Percentiles rank a stretch among this genome's conserved stretches.
phyloP scores from a whole-genome alignment of 768 basidiomycete genomes.

The Termitomyces sp. region DNA sequence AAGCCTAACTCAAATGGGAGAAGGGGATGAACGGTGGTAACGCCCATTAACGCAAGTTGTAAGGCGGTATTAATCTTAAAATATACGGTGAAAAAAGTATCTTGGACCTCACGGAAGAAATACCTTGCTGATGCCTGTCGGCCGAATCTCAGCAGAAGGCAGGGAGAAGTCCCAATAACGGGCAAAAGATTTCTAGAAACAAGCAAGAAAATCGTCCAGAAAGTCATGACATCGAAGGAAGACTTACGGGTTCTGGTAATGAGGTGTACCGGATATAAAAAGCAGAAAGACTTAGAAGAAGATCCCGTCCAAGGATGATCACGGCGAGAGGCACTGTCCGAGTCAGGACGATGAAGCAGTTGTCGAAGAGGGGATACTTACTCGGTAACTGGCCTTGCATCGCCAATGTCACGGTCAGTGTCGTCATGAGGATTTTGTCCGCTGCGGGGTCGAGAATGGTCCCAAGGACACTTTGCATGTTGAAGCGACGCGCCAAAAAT shows the following conservation, averaged over 20 bases:
- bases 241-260: constrained; percentile 76
- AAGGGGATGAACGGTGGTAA: constrained; percentile 81
- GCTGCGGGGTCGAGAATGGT: constrained; percentile 96
- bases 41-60: constrained; percentile 88
- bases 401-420: constrained; percentile 80
- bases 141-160: constrained; percentile 91
- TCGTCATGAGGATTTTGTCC: constrained; percentile 95
- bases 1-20: constrained; percentile 52
- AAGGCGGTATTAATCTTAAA: constrained; percentile 84
- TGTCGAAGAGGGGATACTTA: constrained; percentile 30
- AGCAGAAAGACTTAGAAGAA: constrained; percentile 78
- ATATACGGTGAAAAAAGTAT: neutral
- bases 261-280: constrained; percentile 93
- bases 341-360: constrained; percentile 3
- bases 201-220: neutral
- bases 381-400: constrained; percentile 81
- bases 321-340: constrained; percentile 73
- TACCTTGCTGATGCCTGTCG: constrained; percentile 93
- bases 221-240: neutral
- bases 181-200: constrained; percentile 74
- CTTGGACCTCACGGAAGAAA: neutral
- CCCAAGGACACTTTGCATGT: constrained; percentile 88
- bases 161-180: constrained; percentile 97
- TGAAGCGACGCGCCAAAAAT: constrained; percentile 79
- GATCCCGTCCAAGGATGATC: constrained; percentile 86